Conservation (phyloP, 495 filamentous ascomycete species). For the Daldinia concentrica region DNA sequence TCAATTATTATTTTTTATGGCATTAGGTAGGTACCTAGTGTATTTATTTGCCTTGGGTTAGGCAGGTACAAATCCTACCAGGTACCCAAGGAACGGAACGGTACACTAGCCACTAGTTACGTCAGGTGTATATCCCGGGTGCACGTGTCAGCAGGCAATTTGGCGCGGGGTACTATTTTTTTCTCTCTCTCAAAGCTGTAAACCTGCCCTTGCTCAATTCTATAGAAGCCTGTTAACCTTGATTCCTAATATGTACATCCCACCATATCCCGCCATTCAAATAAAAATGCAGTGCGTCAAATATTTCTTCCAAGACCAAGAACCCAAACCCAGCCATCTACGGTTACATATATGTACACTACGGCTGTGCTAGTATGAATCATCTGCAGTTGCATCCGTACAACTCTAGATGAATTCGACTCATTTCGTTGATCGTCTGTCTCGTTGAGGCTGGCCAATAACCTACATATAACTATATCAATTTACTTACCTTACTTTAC, state of each 20-base stretch:
- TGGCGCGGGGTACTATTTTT: conserved; percentile 20
- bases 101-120: conserved; percentile 13
- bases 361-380: conserved; percentile 27
- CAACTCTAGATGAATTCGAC: conserved; percentile 21
- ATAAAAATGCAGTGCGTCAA: conserved; percentile 7
- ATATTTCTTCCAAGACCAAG: conserved; percentile 26
- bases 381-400: conserved; percentile 11
- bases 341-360: background rate
- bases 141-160: conserved; percentile 40
- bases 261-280: background rate
- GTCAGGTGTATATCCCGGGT: conserved; percentile 20
- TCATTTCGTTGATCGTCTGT: conserved; percentile 8
- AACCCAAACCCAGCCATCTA: background rate
- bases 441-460: conserved; percentile 8
- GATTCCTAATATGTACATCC: too few relatives aligned
- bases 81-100: too few relatives aligned
- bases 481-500: background rate
- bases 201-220: conserved; percentile 1
- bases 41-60: background rate
- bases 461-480: conserved; percentile 9
- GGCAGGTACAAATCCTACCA: background rate
- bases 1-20: background rate
- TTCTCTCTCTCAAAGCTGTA: background rate
- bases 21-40: too few relatives aligned
- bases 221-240: background rate